Conservation (phyloP, 1,139 yeast genomes). For the Sugiyamaella japonica region DNA sequence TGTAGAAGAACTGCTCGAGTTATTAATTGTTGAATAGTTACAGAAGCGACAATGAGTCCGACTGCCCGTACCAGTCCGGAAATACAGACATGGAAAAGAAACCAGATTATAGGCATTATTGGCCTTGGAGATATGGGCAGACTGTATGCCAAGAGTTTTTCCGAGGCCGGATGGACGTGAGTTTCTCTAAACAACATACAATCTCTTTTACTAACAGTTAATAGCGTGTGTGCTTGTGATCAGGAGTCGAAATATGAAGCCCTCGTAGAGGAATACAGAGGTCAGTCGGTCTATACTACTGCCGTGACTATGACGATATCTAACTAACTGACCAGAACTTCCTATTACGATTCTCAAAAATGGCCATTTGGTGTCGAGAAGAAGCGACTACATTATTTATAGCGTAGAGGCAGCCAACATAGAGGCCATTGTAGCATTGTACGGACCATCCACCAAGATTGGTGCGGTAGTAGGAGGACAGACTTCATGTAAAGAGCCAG, state of each 20-base stretch:
- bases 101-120: slow-evolving; percentile 76
- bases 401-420: slow-evolving; percentile 82
- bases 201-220: neutral
- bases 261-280: slow-evolving; percentile 46
- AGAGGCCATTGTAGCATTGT: slow-evolving; percentile 62
- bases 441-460: slow-evolving; percentile 84
- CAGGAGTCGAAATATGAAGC: slow-evolving; percentile 62
- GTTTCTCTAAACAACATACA: slow-evolving; percentile 23
- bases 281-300: neutral
- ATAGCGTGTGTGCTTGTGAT: slow-evolving; percentile 81
- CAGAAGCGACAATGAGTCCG: too few relatives aligned
- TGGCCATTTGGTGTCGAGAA: slow-evolving; percentile 81
- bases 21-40: too few relatives aligned
- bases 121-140: slow-evolving; percentile 98
- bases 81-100: slow-evolving; percentile 39
- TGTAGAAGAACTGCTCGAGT: too few relatives aligned
- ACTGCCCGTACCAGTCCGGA: slow-evolving; percentile 9
- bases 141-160: slow-evolving; percentile 74
- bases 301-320: neutral
- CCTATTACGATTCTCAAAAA: slow-evolving; percentile 58
- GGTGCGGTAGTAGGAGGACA: slow-evolving; percentile 98
- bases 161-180: slow-evolving; percentile 77
- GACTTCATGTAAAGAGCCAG: slow-evolving; percentile 92
- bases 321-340: neutral
- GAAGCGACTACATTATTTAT: slow-evolving; percentile 79